Conservation (phyloP, 305 asterid genomes). For the Fraxinus platypoda region DNA sequence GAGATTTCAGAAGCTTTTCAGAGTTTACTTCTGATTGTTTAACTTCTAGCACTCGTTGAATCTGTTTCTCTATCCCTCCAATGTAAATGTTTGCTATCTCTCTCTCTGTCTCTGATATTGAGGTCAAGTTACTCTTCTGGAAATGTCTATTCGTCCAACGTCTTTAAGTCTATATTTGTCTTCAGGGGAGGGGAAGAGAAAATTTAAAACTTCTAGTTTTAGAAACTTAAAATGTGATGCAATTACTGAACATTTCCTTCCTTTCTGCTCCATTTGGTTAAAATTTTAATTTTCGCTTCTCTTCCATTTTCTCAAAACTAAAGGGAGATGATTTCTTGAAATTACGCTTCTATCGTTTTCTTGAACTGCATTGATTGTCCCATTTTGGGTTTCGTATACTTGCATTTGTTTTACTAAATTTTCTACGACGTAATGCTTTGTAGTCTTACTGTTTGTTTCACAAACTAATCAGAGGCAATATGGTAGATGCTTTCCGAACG, state of each 20-base stretch:
- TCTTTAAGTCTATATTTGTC: neutral
- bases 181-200: neutral
- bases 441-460: constrained; percentile 21
- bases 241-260: neutral
- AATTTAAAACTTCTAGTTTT: neutral
- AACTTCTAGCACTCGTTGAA: neutral
- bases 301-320: neutral
- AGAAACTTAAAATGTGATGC: neutral
- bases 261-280: neutral
- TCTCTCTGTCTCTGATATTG: neutral
- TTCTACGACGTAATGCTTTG: constrained; percentile 11
- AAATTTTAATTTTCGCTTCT: neutral
- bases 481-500: constrained; percentile 97
- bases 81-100: neutral
- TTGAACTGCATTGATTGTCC: constrained; percentile 15
- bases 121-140: neutral
- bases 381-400: neutral
- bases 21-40: neutral
- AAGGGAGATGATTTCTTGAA: constrained; percentile 12
- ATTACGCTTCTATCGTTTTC: constrained; percentile 7
- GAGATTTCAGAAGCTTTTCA: neutral
- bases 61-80: neutral
- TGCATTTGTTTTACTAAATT: constrained; percentile 6
- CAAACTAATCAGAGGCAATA: constrained; percentile 71
- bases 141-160: neutral